Evolutionary conservation across 169 alveolate species (phyloP), one percentile per base, ranked within the genome.

Genomic region (Besnoitia besnoiti): DNA sequence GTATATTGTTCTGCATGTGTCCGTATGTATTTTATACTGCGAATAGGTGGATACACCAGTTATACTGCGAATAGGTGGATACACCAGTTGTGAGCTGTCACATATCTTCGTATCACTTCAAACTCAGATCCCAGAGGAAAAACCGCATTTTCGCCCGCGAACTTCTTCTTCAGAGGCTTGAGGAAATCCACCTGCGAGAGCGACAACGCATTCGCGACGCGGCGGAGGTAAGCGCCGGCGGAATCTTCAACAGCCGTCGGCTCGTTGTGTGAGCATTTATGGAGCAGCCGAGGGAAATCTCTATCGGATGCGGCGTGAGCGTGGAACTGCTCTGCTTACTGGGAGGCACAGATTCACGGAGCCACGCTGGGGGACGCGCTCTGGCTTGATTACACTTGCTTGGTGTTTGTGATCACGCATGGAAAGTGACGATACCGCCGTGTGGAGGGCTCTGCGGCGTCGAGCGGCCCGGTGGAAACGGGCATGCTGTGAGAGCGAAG

Each of bases 111-210:
- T 55, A 55, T n/a, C 67, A 55, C 24, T 21, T 55, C 67, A n/a
- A n/a, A n/a, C 37, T 77, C 47, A 77, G 87, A 39, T 77, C 96
- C 44, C 91, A 94, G 90, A 85, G 93, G 84, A 90, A 92, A 51
- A 96, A 96, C 90, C 92, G 97, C 14, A 92, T 93, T 8, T 91
- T 90, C 89, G 97, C 97, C 24, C 95, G 97, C 47, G 94, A 93
- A 84, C 85, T 95, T 39, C 88, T 96, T 73, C 90, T 95, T 91
- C 50, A 85, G 44, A 91, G 76, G 91, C 82, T 96, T 49, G 47
- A 51, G 46, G 90, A 90, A n/a, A 90, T 92, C 79, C 75, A 88
- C 42, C 92, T 79, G 40, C 90, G 59, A 49, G 92, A 85, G 62
- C 84, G 67, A 50, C 89, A 91, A 73, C 47, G 67, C 24, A 67